Conservation (phyloP, 805 yeast species). For the Wickerhamomyces silvicola region DNA sequence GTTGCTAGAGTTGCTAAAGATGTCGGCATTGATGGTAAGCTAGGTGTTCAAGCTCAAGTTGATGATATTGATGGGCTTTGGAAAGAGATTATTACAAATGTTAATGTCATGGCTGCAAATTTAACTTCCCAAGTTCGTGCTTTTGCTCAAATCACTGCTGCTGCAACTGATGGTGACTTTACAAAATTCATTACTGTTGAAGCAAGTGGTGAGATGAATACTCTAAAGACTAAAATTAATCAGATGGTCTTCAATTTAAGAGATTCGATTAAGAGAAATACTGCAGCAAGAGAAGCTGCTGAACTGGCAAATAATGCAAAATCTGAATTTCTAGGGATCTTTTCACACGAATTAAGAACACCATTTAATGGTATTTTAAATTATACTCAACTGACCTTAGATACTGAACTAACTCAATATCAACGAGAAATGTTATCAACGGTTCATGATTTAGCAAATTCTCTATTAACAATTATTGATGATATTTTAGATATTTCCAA, state of each 20-base stretch:
- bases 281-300: slow-evolving; percentile 88
- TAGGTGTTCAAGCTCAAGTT: slow-evolving; percentile 88
- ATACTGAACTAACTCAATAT: slow-evolving; percentile 78
- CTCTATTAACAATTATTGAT: slow-evolving; percentile 73
- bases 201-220: slow-evolving; percentile 86
- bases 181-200: slow-evolving; percentile 82
- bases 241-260: slow-evolving; percentile 81
- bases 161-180: slow-evolving; percentile 87
- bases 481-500: slow-evolving; percentile 82
- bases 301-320: slow-evolving; percentile 79
- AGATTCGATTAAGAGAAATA: slow-evolving; percentile 79
- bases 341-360: slow-evolving; percentile 77
- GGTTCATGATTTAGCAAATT: slow-evolving; percentile 78
- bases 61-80: slow-evolving; percentile 84
- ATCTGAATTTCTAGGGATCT: slow-evolving; percentile 79
- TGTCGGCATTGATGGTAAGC: slow-evolving; percentile 86
- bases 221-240: slow-evolving; percentile 79
- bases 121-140: slow-evolving; percentile 87
- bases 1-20: slow-evolving; percentile 87
- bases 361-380: slow-evolving; percentile 88
- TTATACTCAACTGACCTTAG: slow-evolving; percentile 80
- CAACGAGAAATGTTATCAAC: slow-evolving; percentile 83
- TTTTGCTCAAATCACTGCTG: slow-evolving; percentile 78
- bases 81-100: slow-evolving; percentile 86
- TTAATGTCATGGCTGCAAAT: slow-evolving; percentile 87